Percentiles rank a stretch among this genome's conserved stretches.
Conservation (phyloP, 345 rosid genomes). For the Durio zibethinus region DNA sequence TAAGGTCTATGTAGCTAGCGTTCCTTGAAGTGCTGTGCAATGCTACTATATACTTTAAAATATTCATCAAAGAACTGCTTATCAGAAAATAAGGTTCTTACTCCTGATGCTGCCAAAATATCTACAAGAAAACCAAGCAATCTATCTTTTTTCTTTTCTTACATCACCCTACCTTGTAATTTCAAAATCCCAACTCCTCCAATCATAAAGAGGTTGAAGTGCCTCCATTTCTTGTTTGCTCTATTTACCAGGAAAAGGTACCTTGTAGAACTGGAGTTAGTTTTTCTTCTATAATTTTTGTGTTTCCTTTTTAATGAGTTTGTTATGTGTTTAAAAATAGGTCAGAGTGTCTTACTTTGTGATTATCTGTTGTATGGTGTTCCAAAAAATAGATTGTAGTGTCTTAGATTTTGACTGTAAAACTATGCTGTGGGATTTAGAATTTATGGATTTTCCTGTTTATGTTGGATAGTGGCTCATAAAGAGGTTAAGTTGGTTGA, state of each 20-base stretch:
- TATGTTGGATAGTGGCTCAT: background rate
- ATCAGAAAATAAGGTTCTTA: background rate
- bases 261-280: background rate
- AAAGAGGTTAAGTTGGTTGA: background rate
- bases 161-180: background rate
- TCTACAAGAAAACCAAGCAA: background rate
- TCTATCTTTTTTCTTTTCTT: background rate
- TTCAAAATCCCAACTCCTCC: background rate
- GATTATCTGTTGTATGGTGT: background rate
- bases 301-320: background rate
- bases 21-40: background rate
- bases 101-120: background rate
- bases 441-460: background rate
- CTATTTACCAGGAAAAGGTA: background rate
- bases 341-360: background rate
- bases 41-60: background rate
- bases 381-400: background rate
- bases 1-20: constrained; percentile 27
- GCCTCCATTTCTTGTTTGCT: background rate
- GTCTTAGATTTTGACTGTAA: background rate
- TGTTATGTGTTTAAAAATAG: background rate
- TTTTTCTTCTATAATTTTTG: background rate
- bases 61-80: background rate
- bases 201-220: background rate
- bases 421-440: background rate